These are phyloP conservation scores for Fusarium palustre DNA, from an alignment of 2,329 filamentous ascomycete species.

Conservation along the genomic window DNA sequence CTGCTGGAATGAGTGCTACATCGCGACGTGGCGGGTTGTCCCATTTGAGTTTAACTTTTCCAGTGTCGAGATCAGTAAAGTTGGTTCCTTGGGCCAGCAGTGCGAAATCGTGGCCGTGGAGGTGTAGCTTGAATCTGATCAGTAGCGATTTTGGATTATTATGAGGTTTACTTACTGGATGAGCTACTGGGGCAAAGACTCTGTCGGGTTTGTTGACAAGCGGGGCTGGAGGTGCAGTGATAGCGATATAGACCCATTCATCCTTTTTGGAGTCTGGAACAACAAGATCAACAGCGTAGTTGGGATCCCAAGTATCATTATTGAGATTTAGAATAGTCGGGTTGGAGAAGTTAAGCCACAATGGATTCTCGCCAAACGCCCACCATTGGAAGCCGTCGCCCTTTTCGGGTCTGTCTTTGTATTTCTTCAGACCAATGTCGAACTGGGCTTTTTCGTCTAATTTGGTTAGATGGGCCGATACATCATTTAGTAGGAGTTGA, in stretches of 20 bases:
- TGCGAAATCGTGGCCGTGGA: constrained; percentile 43
- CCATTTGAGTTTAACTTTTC: constrained; percentile 28
- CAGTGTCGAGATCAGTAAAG: constrained; percentile 1
- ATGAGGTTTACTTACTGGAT: constrained; percentile 27
- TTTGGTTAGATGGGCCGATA: neutral
- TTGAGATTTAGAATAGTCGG: constrained; percentile 24
- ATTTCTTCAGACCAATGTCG: neutral
- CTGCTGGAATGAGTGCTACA: constrained; percentile 58
- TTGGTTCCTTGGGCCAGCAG: constrained; percentile 34
- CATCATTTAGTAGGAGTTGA: neutral
- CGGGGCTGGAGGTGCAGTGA: constrained; percentile 10
- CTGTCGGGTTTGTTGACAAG: neutral
- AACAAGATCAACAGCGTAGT: constrained; percentile 27
- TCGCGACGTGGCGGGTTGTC: constrained; percentile 64
- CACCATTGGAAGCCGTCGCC: constrained; percentile 1
- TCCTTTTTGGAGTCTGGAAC: constrained; percentile 3
- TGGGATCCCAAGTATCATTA: constrained; percentile 6
- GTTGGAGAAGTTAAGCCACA: constrained; percentile 32
- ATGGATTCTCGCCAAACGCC: constrained; percentile 17
- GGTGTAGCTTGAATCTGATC: constrained; percentile 27
- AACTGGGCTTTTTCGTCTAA: neutral
- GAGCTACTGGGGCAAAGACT: constrained; percentile 18
- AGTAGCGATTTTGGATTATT: rapidly evolving
- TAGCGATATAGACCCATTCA: constrained; percentile 27
- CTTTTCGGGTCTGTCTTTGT: neutral